Base-by-base conservation (phyloP, 352 stramenopile genomes). In the Phytophthora megakarya region DNA sequence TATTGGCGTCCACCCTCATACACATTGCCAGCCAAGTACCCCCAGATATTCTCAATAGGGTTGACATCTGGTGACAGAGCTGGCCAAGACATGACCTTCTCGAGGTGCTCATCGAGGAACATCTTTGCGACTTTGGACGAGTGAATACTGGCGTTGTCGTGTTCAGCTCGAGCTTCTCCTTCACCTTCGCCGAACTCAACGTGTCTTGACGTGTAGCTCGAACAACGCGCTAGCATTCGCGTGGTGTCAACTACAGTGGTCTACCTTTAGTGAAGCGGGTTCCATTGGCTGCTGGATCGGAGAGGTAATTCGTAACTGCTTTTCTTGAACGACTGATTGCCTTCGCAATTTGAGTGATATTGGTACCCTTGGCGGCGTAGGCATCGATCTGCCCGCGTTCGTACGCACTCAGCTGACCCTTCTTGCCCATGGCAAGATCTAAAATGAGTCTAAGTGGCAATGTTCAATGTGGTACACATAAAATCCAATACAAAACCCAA, bases 41-140 rank as follows among this genome's bases (percentile, higher is more conserved):
- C 51, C 45, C 45, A 64, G 5, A 64, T 47, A 28, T 46, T 64
- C 28, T 64, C 45, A 16, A 57, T 57, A 10, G 56, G 56, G 19
- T 64, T 57, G 7, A 64, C 21, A 45, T 64, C 56, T 2, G 56
- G 45, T 13, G 45, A 51, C 6, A 56, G 13, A 21, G 56, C 35
- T 1, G 56, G 25, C 46, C 56, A 57, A 12, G 19, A 1, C 25
- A 51, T 47, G 12, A 64, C 45, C 11, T 51, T 44, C n/a, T 26
- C 46, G 3, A 57, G 0, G 5, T 64, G 56, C 25, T 57, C 54
- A 0, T 62, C 10, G 3, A 62, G 16, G 10, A 62, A 62, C 0
- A 16, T 22, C 32, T 48, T 48, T 2, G 54, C 47, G 2, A 13
- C 23, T 19, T 48, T 55, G 9, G 44, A 64, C 0, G 22, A 40